phyloP scores from a whole-genome alignment of 306 rosid genomes.

The Adenanthera pavonina region DNA sequence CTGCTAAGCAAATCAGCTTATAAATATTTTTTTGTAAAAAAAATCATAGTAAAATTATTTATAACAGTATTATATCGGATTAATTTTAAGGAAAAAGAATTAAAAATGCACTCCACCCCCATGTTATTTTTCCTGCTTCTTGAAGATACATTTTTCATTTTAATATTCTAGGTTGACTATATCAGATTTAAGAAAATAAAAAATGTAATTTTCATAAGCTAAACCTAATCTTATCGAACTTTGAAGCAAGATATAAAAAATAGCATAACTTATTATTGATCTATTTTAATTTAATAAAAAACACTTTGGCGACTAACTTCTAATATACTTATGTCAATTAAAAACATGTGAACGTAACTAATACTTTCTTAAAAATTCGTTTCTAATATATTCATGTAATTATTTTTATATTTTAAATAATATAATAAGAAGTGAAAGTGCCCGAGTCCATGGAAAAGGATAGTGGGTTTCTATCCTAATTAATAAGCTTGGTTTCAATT shows the following conservation, averaged over 20 bases:
- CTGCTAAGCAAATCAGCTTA: neutral
- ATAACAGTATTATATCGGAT: neutral
- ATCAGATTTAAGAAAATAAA: neutral
- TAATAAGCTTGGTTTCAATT: constrained; percentile 2
- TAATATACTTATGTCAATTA: neutral
- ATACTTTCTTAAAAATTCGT: no score
- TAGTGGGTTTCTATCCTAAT: constrained; percentile 6
- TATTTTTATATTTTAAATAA: neutral
- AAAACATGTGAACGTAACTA: neutral
- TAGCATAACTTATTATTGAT: neutral
- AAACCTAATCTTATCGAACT: neutral
- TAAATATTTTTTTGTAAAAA: neutral
- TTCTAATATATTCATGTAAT: no score
- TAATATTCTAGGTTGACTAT: neutral
- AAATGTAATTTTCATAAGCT: neutral
- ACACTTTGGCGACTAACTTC: neutral
- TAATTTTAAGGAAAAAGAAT: neutral
- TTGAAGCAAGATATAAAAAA: neutral
- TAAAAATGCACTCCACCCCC: neutral
- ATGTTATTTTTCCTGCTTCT: neutral
- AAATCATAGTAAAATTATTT: neutral
- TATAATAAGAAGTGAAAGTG: neutral
- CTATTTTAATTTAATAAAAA: neutral
- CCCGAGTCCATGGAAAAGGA: neutral
- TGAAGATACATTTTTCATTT: neutral